phyloP scores from a whole-genome alignment of 768 basidiomycete genomes.

The Psilocybe cyanescens region DNA sequence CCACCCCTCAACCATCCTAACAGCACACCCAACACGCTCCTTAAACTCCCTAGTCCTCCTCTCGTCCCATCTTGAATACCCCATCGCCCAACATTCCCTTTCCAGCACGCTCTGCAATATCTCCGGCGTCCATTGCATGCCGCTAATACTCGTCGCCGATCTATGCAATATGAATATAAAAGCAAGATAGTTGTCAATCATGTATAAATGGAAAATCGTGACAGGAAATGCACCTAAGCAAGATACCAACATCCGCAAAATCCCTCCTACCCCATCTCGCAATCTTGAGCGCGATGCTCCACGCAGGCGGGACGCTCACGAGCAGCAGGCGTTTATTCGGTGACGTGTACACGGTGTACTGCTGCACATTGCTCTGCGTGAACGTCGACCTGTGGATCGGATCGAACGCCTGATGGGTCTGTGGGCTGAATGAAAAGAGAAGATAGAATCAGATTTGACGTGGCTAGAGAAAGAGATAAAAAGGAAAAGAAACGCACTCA shows the following conservation, averaged over 20 bases:
- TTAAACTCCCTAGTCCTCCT: constrained; percentile 48
- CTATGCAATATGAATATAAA: constrained; percentile 24
- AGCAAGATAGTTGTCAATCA: constrained; percentile 17
- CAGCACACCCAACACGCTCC: constrained; percentile 57
- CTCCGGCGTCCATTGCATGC: constrained; percentile 57
- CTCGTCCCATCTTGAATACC: constrained; percentile 52
- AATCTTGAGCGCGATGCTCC: constrained; percentile 75
- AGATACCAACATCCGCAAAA: constrained; percentile 66
- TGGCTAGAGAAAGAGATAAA: neutral
- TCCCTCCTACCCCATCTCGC: constrained; percentile 69
- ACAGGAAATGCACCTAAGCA: constrained; percentile 53
- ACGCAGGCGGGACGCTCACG: constrained; percentile 69
- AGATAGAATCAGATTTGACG: neutral
- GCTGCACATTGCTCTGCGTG: constrained; percentile 49
- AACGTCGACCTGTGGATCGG: constrained; percentile 62
- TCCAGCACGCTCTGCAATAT: constrained; percentile 62
- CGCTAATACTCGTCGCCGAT: constrained; percentile 56
- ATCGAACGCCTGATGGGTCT: constrained; percentile 45
- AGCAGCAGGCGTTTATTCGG: constrained; percentile 52
- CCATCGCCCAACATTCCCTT: constrained; percentile 66
- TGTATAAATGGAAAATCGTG: neutral
- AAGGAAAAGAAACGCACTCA: constrained; percentile 48
- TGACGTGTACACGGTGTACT: constrained; percentile 62
- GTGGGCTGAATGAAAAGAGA: constrained; percentile 18
- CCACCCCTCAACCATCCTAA: constrained; percentile 38